Evolutionary conservation across 1,284 basidiomycete species (phyloP), one percentile per base, ranked within the genome.

Genomic region (Marasmius tenuissimus): DNA sequence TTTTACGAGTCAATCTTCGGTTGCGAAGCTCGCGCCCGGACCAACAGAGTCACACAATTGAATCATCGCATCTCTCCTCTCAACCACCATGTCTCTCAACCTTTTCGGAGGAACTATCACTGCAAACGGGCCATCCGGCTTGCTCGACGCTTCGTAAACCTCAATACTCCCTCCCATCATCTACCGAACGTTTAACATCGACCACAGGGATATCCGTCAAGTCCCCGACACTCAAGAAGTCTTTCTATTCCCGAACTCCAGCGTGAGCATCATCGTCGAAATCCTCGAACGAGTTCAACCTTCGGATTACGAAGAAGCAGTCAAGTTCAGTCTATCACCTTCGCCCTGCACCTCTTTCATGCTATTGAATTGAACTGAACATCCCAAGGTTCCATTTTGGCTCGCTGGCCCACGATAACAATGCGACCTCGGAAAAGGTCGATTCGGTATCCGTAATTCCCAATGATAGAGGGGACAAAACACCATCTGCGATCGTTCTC

Each of bases 151-250:
- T 57, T 94, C 94, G 96, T 97, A 78, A 68, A 92, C 79, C 35
- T 16, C 59, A 62, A 47, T 61, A 63, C 60, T 52, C 33, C 65
- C 45, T 53, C 51, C 57, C 59, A 56, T 39, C 48, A 34, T 22
- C 27, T 27, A 18, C 33, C n/a, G 55, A 54, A 39, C 27, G 53
- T 60, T 49, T 47, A 54, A 54, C 27, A 48, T 34, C 58, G 18
- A 62, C 49, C 49, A 47, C 73, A 98, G 96, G 63, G 84, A 91
- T 66, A 66, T 97, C 2, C 93, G 97, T 63, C 94, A 98, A 78
- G 84, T 99, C 11, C 97, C 97, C n/a, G 93, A 99, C 73, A 96
- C 87, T 12, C 97, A 99, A 75, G 97, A 99, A 73, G 96, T 98
- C 50, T 92, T 95, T 73, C 75, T 98, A 45, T 89, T 89, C 56